A percentile compares a stretch with the other conserved stretches of the same genome.
Evolutionary conservation across 441 rosid genomes (phyloP).

Genomic region (Euphorbia schlechtendalii): DNA sequence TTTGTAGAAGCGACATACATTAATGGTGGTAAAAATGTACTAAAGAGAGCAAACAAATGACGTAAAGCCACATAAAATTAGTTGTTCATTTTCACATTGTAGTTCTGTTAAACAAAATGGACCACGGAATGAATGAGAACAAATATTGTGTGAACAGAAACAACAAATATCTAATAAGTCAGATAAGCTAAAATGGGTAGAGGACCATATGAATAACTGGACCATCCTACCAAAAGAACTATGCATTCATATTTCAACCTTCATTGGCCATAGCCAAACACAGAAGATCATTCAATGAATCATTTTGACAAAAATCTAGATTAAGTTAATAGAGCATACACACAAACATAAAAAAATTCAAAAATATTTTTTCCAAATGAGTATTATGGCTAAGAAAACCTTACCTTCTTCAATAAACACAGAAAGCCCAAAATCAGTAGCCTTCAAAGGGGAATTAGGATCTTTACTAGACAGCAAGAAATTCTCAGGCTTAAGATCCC

Average conservation of each 20-base stretch:
- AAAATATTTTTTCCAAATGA: no score
- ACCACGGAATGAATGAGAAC: neutral
- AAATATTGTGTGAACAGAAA: neutral
- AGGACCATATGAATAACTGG: neutral
- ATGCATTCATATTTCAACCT: neutral
- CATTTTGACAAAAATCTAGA: neutral
- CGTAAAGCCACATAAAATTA: neutral
- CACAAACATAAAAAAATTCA: neutral
- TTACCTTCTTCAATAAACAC: constrained; percentile 81
- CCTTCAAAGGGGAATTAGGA: constrained; percentile 59
- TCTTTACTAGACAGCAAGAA: constrained; percentile 76
- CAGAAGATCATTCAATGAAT: neutral
- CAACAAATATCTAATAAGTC: neutral
- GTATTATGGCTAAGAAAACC: neutral
- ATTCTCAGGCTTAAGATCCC: constrained; percentile 92
- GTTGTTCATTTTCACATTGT: neutral
- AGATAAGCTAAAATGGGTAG: neutral
- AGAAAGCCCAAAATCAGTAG: constrained; percentile 82
- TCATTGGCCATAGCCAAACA: neutral
- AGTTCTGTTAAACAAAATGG: neutral
- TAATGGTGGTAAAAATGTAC: neutral
- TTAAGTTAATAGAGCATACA: neutral
- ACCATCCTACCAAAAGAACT: neutral
- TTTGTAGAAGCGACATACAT: neutral
- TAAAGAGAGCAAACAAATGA: neutral